phyloP scores from a whole-genome alignment of 306 rosid species.

The Begonia masoniana region DNA sequence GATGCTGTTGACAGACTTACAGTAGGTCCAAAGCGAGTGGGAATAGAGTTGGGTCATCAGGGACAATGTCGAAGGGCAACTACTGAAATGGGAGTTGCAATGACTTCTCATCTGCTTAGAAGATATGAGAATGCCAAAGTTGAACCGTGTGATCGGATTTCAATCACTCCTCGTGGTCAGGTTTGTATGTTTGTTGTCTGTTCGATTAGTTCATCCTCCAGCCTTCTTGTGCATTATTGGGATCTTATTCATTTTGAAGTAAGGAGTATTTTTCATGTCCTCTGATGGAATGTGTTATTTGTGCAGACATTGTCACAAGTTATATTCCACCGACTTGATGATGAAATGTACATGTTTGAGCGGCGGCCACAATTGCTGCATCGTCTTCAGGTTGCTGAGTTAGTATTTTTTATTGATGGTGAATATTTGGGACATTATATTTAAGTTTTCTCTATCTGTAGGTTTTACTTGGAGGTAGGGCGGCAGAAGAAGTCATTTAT shows the following conservation, averaged over 20 bases:
- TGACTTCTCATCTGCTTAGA: constrained; percentile 87
- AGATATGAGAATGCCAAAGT: constrained; percentile 67
- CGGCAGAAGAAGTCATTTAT: constrained; percentile 93
- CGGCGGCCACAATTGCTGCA: constrained; percentile 78
- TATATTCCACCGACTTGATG: constrained; percentile 83
- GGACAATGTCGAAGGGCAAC: constrained; percentile 97
- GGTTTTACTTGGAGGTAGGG: constrained; percentile 96
- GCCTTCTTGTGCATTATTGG: not conserved
- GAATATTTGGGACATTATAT: constrained; percentile 1
- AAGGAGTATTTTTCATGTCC: not conserved
- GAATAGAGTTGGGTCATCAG: constrained; percentile 64
- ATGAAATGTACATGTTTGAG: constrained; percentile 87
- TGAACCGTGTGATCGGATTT: constrained; percentile 83
- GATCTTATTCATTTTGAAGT: not conserved
- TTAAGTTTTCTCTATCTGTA: constrained; percentile 12
- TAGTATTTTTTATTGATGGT: no score
- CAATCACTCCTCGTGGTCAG: constrained; percentile 95
- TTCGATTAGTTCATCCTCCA: not conserved
- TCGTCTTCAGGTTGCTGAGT: constrained; percentile 58
- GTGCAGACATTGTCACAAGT: constrained; percentile 83
- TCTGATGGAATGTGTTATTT: not conserved
- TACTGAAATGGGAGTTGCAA: constrained; percentile 82
- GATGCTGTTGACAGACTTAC: constrained; percentile 96
- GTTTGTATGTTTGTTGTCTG: constrained; percentile 18
- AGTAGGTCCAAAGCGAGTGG: constrained; percentile 76